phyloP scores from a whole-genome alignment of 2,329 filamentous ascomycete genomes.

The Aspergillus bombycis region DNA sequence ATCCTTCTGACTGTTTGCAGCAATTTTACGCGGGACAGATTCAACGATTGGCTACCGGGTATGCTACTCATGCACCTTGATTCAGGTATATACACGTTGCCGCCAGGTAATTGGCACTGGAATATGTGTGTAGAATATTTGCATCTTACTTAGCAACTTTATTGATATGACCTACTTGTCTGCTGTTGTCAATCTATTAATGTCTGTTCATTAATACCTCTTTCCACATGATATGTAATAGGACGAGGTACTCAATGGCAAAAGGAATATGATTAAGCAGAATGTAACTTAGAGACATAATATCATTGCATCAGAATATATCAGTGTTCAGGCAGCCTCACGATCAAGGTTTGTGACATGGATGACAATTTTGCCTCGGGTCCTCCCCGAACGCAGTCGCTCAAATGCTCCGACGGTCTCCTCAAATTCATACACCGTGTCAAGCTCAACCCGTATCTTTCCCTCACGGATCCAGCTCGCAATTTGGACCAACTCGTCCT shows the following conservation, averaged over 20 bases:
- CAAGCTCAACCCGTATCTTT: slow-evolving; percentile 60
- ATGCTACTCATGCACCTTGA: background rate
- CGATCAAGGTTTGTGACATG: slow-evolving; percentile 26
- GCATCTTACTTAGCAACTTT: too few species aligned
- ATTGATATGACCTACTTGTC: background rate
- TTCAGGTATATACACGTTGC: background rate
- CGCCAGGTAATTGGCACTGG: too few species aligned
- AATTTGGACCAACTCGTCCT: slow-evolving; percentile 54
- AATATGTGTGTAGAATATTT: too few species aligned
- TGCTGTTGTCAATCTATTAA: background rate
- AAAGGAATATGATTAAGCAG: background rate
- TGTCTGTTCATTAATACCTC: background rate
- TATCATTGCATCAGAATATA: background rate
- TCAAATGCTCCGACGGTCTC: slow-evolving; percentile 61
- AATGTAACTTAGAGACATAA: background rate
- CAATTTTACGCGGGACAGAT: background rate
- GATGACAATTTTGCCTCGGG: slow-evolving; percentile 64
- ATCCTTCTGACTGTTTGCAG: background rate
- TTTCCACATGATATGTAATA: background rate
- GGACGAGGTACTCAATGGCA: background rate
- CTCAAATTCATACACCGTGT: slow-evolving; percentile 59
- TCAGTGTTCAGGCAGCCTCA: background rate
- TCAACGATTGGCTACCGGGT: background rate
- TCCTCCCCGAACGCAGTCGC: slow-evolving; percentile 59
- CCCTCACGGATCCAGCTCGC: slow-evolving; percentile 48